Evolutionary conservation across 1,284 basidiomycete species (phyloP), one percentile per base, ranked within the genome.

Genomic region (Pyrrhoderma lamaoense): DNA sequence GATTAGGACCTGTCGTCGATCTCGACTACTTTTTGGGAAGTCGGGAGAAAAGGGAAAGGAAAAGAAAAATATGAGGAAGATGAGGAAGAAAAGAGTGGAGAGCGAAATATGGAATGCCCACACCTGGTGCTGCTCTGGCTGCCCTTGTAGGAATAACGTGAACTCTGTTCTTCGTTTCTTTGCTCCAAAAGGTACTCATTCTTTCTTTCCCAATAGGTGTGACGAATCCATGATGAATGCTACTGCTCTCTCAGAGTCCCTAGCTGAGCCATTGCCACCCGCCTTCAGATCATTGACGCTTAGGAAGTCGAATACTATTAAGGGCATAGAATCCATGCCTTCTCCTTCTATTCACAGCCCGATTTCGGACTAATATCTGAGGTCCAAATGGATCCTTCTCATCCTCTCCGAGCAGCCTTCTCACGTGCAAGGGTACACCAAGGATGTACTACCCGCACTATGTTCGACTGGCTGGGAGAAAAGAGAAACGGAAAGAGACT

Each of bases 151-250:
- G 47, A 1, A 31, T 31, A 5, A 31, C 27, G 27, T 31, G n/a
- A n/a, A n/a, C n/a, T n/a, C n/a, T n/a, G n/a, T n/a, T n/a, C n/a
- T n/a, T n/a, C n/a, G n/a, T n/a, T n/a, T n/a, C n/a, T n/a, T n/a
- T n/a, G n/a, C n/a, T n/a, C n/a, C n/a, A n/a, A n/a, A n/a, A n/a
- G n/a, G n/a, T n/a, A n/a, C n/a, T n/a, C n/a, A n/a, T n/a, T n/a
- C n/a, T n/a, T n/a, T n/a, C n/a, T n/a, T n/a, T n/a, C n/a, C n/a
- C n/a, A n/a, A n/a, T n/a, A 8, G 70, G 62, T 1, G 56, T 59
- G 8, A 54, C 56, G 13, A 54, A 61, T 5, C 54, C 55, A 16
- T 54, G 62, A 0, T 46, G 65, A n/a, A 70, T 62, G 60, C 54
- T 59, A 19, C 71, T 56, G 54, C 57, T 58, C 35, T 62, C 60